Evolutionary conservation across 495 filamentous ascomycete genomes (phyloP).

Genomic region (Parmelia sp.): DNA sequence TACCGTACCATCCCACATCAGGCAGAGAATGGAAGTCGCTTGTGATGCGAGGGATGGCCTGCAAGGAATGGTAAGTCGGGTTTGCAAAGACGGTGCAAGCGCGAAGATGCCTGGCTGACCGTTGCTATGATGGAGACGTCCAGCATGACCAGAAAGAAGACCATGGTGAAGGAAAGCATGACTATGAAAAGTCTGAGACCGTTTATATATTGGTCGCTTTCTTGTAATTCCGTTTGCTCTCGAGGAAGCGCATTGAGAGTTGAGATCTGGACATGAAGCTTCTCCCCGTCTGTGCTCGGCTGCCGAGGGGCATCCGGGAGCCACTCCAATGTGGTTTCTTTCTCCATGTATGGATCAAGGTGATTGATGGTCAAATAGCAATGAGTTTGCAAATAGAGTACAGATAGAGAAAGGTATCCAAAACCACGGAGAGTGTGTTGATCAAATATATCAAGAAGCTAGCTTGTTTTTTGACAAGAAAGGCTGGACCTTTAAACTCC

Average conservation of each 20-base stretch:
- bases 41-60: constrained; percentile 40
- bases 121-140: not conserved
- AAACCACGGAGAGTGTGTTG: too few relatives aligned
- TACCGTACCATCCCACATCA: constrained; percentile 45
- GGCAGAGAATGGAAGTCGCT: constrained; percentile 37
- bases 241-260: not conserved
- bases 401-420: too few relatives aligned
- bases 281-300: not conserved
- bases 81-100: not conserved
- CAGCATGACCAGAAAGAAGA: not conserved
- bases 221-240: not conserved
- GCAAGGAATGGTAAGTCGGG: constrained; percentile 19
- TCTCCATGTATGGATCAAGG: too few relatives aligned
- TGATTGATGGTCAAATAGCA: too few relatives aligned
- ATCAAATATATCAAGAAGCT: not conserved
- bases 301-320: not conserved
- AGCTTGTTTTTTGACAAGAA: not conserved
- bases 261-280: not conserved
- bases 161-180: not conserved
- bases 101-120: not conserved
- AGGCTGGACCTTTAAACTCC: too few relatives aligned
- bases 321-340: not conserved
- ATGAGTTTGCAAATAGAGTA: too few relatives aligned
- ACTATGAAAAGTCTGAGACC: not conserved
- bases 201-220: not conserved